Percentiles rank a stretch among this genome's conserved stretches.
These are phyloP conservation scores for Candida namnaoensis DNA, from an alignment of 805 yeast species.

Conservation along the genomic window DNA sequence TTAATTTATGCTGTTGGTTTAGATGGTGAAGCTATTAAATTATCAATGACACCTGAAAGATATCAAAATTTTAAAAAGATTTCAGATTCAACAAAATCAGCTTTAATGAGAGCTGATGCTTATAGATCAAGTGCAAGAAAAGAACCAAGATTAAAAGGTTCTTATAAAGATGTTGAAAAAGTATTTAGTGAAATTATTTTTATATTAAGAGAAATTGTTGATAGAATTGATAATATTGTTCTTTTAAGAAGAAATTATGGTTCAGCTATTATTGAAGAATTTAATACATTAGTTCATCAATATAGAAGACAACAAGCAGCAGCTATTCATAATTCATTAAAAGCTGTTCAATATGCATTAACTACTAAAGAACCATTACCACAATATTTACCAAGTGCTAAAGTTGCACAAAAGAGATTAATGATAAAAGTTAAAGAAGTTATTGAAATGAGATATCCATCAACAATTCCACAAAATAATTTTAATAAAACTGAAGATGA, in stretches of 20 bases:
- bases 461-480: background rate
- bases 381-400: slow-evolving; percentile 39
- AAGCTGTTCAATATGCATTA: slow-evolving; percentile 36
- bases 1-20: slow-evolving; percentile 30
- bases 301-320: slow-evolving; percentile 38
- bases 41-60: slow-evolving; percentile 20
- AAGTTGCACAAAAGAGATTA: slow-evolving; percentile 36
- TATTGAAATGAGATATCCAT: slow-evolving; percentile 19
- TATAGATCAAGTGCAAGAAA: slow-evolving; percentile 30
- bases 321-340: slow-evolving; percentile 26
- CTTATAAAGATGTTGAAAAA: slow-evolving; percentile 27
- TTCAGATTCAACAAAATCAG: slow-evolving; percentile 28
- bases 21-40: slow-evolving; percentile 20
- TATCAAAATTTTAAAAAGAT: slow-evolving; percentile 22
- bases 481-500: slow-evolving; percentile 3
- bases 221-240: slow-evolving; percentile 36
- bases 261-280: slow-evolving; percentile 35
- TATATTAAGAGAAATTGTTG: slow-evolving; percentile 35
- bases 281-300: slow-evolving; percentile 27
- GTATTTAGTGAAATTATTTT: slow-evolving; percentile 36
- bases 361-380: slow-evolving; percentile 37
- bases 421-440: slow-evolving; percentile 33
- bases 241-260: slow-evolving; percentile 34
- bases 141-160: slow-evolving; percentile 42
- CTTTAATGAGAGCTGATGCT: slow-evolving; percentile 30